A percentile compares a stretch with the other conserved stretches of the same genome.
These are phyloP conservation scores for Fusarium newnesense DNA, from an alignment of 2,329 filamentous ascomycete genomes.

Conservation along the genomic window DNA sequence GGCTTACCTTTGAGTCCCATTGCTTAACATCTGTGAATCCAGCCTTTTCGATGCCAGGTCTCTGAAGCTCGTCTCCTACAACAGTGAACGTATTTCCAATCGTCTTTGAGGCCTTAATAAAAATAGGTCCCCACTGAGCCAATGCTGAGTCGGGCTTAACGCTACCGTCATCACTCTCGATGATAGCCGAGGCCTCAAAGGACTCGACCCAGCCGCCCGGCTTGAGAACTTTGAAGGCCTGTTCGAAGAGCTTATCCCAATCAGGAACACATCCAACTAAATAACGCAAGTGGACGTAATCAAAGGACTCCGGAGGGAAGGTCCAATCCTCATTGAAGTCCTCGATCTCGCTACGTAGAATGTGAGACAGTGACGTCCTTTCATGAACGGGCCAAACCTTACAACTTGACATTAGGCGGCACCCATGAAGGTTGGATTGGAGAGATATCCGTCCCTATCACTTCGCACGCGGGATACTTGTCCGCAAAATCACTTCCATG, in stretches of 20 bases:
- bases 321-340: slow-evolving; percentile 37
- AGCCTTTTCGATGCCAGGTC: slow-evolving; percentile 10
- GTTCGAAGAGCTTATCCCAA: slow-evolving; percentile 13
- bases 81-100: slow-evolving; percentile 35
- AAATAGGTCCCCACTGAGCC: slow-evolving; percentile 27
- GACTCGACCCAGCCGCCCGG: slow-evolving; percentile 27
- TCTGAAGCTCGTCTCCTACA: slow-evolving; percentile 22
- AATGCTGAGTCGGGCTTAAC: slow-evolving; percentile 27
- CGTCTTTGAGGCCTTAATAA: slow-evolving; percentile 23
- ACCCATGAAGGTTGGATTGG: slow-evolving; percentile 35
- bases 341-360: slow-evolving; percentile 20
- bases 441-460: slow-evolving; percentile 31
- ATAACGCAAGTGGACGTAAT: slow-evolving; percentile 33
- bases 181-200: slow-evolving; percentile 24
- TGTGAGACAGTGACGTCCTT: neutral
- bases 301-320: slow-evolving; percentile 22
- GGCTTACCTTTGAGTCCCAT: slow-evolving; percentile 26
- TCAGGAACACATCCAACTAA: slow-evolving; percentile 30
- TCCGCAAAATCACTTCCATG: slow-evolving; percentile 30
- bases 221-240: slow-evolving; percentile 26
- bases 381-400: accelerated
- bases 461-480: slow-evolving; percentile 26
- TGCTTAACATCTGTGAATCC: slow-evolving; percentile 31
- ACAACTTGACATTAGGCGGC: slow-evolving; percentile 33
- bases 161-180: slow-evolving; percentile 23